Evolutionary conservation across 805 yeast species (phyloP), one percentile per base, ranked within the genome.

Genomic region (Starmera dryadoides): DNA sequence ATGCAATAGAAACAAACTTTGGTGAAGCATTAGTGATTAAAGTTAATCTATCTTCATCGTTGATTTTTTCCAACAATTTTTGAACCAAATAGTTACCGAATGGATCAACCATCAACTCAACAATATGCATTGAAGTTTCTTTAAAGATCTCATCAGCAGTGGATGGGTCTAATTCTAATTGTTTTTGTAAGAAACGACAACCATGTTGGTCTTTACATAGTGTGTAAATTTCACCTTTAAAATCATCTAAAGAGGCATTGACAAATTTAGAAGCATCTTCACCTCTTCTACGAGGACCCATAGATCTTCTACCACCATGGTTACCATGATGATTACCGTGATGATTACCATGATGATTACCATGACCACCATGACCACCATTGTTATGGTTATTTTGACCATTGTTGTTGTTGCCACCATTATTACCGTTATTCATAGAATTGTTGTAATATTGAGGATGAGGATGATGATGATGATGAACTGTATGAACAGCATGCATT

Each of bases 11-110:
- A 32, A 85, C 80, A 53, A 89, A 74, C 32, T 79, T 79, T 2
- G 84, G 76, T 3, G 88, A 71, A 5, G 94, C 86, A 46, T 79
- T 79, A 44, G 74, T 66, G 23, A 91, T 82, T 35, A 93, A 60
- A 14, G 69, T 60, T 12, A 84, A 67, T 43, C 96, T 69, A 62
- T 91, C 94, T 43, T 73, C 81, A 30, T 71, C 69, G 29, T 72
- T 66, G 20, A 88, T 82, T 47, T 79, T 75, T 56, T 89, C 97
- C 47, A 93, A 69, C 40, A 93, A 63, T 60, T 91, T 93, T 62
- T 93, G 98, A 48, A 94, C 77, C 54, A 93, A 68, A 53, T 93
- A 93, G 59, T 93, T 93, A n/a, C 98, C 98, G 66, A 93, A 93
- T 6, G 98, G 96, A 60, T 89, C 96, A 41, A 70, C 75, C 98